These are phyloP conservation scores for Hypoxylon sp. DNA, from an alignment of 2,329 filamentous ascomycete genomes.

Conservation along the genomic window DNA sequence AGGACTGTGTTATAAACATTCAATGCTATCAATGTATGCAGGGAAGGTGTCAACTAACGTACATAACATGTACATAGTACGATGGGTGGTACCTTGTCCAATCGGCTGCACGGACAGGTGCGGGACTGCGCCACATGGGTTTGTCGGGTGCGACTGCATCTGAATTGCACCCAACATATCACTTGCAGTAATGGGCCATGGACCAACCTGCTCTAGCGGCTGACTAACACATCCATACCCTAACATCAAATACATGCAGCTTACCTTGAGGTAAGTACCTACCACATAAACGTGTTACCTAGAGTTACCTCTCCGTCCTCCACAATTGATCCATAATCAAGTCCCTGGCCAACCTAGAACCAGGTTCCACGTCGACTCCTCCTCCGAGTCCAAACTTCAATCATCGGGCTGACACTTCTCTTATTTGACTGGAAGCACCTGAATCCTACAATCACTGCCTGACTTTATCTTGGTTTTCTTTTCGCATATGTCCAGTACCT, in stretches of 20 bases:
- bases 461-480: slow-evolving; percentile 19
- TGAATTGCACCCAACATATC: neutral
- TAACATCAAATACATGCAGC: neutral
- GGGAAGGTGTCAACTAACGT: neutral
- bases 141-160: neutral
- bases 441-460: slow-evolving; percentile 35
- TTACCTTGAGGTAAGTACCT: no score
- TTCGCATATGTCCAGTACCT: slow-evolving; percentile 12
- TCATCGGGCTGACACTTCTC: slow-evolving; percentile 24
- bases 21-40: neutral
- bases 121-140: neutral
- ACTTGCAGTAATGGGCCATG: slow-evolving; percentile 2
- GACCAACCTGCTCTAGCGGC: neutral
- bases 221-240: neutral
- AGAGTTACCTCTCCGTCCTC: slow-evolving; percentile 1
- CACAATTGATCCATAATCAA: slow-evolving; percentile 12
- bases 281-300: neutral
- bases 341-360: slow-evolving; percentile 19
- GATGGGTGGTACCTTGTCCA: neutral
- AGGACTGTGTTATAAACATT: no score
- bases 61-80: neutral
- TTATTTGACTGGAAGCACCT: slow-evolving; percentile 17
- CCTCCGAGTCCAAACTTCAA: slow-evolving; percentile 10
- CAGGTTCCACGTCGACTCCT: slow-evolving; percentile 15
- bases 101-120: neutral